Base-by-base conservation (phyloP, 306 rosid species). In the Calophaca sinica region DNA sequence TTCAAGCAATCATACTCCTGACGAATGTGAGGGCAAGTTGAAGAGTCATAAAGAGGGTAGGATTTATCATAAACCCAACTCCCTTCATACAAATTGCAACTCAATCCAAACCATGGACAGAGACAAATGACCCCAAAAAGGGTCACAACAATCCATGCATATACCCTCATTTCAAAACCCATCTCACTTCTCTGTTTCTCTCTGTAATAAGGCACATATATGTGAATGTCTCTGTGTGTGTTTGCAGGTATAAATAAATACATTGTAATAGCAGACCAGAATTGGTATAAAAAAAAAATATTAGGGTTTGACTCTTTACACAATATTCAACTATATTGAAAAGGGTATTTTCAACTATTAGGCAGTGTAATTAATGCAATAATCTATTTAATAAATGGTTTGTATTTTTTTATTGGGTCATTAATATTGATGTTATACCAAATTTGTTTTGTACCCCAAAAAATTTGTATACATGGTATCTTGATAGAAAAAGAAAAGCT, bases 1-100 rank as follows among this genome's bases (percentile, higher is more conserved):
- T 80, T 84, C 12, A 74, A 36, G 60, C 97, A 91, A 44, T 91
- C 81, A 26, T 69, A 91, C 61, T 89, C 91, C 2, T 29, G 55
- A 1, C 88, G 75, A 66, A 89, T 83, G 45, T 80, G 77, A 44
- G 86, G 89, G 14, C 97, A 91, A 0, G 20, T 3, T 1, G 32
- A 58, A 5, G 94, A 91, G 0, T 91, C 79, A 14, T 89, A 91
- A 0, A 91, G 82, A 41, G 97, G 97, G 15, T 86, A 91, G 0
- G 85, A 68, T 2, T 80, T 58, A 59, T 89, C 94, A 2, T 3
- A 7, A 36, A 83, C 83, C 97, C 94, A 91, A 6, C 59, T 74
- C 4, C 97, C 97, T 60, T 79, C 77, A 15, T 88, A 91, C 5
- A 81, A 2, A 13, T 91, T 73, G 62, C 91, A 91, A 54, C 61